These are phyloP conservation scores for Dendrocalamus latiflorus DNA, from an alignment of 202 grass and related monocot species.

Conservation along the genomic window DNA sequence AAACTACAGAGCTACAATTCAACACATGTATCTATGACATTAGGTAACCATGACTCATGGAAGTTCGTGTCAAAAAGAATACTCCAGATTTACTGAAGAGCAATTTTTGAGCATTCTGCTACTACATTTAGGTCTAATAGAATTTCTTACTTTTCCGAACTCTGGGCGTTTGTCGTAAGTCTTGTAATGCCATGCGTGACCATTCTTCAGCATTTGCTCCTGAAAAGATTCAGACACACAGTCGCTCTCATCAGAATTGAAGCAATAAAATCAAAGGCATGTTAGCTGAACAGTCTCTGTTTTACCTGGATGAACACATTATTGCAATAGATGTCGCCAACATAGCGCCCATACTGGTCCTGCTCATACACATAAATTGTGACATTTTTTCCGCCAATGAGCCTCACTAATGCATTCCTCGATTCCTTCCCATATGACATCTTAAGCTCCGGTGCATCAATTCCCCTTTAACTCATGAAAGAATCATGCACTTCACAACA, in stretches of 20 bases:
- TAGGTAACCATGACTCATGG: not conserved
- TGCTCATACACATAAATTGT: not conserved
- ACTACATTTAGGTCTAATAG: not conserved
- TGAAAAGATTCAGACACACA: not conserved
- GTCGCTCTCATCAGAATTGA: not conserved
- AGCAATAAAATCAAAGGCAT: no score
- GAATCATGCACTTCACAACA: not conserved
- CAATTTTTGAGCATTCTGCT: not conserved
- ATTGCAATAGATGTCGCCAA: not conserved
- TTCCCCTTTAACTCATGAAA: conserved; percentile 49
- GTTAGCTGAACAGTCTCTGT: not conserved
- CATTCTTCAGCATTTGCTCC: conserved; percentile 39
- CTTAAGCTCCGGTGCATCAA: conserved; percentile 62
- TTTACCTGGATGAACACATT: not conserved
- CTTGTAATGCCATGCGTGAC: conserved; percentile 38
- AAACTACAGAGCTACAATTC: not conserved
- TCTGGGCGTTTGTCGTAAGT: conserved; percentile 36
- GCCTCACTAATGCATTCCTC: not conserved
- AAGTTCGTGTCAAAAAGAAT: not conserved
- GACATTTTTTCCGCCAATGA: not conserved
- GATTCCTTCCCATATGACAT: not conserved
- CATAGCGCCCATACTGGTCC: not conserved
- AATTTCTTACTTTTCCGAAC: conserved; percentile 35
- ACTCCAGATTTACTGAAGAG: not conserved
- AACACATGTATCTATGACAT: not conserved